Evolutionary conservation across 1,139 yeast genomes (phyloP).

Genomic region (Diutina mesorugosa): DNA sequence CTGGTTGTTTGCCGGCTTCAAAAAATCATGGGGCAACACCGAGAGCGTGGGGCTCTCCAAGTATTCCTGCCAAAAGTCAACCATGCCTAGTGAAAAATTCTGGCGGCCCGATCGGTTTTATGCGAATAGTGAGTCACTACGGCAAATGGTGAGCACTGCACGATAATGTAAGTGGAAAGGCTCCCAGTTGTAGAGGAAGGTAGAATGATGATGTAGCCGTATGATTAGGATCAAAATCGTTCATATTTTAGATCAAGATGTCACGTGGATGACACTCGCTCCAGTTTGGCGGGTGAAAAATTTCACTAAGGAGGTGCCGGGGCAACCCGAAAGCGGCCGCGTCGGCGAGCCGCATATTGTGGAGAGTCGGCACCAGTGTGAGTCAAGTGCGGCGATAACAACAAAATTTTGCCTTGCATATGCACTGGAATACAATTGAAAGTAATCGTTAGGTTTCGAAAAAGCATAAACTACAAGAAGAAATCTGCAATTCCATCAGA

Average conservation of each 20-base stretch:
- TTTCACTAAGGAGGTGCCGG: background rate
- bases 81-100: background rate
- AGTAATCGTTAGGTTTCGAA: too few species aligned
- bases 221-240: too few species aligned
- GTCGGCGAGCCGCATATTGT: background rate
- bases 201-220: too few species aligned
- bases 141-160: background rate
- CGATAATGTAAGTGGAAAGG: background rate
- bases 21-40: constrained; percentile 77
- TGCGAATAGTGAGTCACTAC: background rate
- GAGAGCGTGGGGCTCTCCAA: constrained; percentile 78
- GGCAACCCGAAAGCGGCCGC: background rate
- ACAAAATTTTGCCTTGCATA: background rate
- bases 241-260: too few species aligned
- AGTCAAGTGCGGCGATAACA: background rate
- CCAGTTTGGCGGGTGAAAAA: background rate
- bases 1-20: constrained; percentile 63
- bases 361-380: background rate
- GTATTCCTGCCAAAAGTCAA: constrained; percentile 11
- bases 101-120: background rate
- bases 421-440: background rate
- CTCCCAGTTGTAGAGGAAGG: too few species aligned
- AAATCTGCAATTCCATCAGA: too few species aligned
- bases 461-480: too few species aligned
- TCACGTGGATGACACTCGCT: too few species aligned